Evolutionary conservation across 116 monocot species (phyloP), one percentile per base, ranked within the genome.

Genomic region (Iris pallida): DNA sequence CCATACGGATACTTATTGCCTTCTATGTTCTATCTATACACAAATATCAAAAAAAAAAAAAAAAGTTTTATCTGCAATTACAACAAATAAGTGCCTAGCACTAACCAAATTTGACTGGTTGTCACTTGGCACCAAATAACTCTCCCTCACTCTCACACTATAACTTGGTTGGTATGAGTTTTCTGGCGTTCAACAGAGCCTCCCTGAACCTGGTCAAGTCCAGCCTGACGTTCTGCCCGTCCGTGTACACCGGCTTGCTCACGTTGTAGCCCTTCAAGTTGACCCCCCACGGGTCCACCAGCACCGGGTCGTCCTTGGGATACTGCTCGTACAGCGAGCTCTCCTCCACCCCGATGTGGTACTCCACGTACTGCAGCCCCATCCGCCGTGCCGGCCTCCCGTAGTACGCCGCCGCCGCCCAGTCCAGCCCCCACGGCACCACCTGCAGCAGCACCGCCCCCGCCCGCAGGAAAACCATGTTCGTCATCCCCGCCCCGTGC

Each of bases 221-320:
- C 16, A 93, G 45, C 15, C 55, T 86, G 16, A 93, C 82, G 66
- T 93, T 88, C 55, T 93, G 93, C 8, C 72, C 80, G 30, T 89
- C 85, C 13, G 89, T 76, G 68, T 93, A 93, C 5, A 93, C 71
- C 59, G 75, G 86, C 80, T 93, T 93, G 53, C 83, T 89, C 78
- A 89, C 89, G 66, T 61, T 75, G 84, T 86, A 93, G 20, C 89
- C 93, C 65, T 71, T 79, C 17, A 73, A 78, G 2, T 79, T 86
- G 16, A 93, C 64, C 0, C 42, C 55, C 14, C 40, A 16, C 0
- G 90, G 83, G 54, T 94, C 83, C 1, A 43, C 59, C 53, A 94
- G 58, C 41, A 94, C 79, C 8, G 82, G 87, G 44, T 90, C 69
- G 11, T 84, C 81, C 76, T 53, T 73, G 4, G 81, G 66, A 61